phyloP scores from a whole-genome alignment of 2,329 filamentous ascomycete species.

The Exophiala bonariae region DNA sequence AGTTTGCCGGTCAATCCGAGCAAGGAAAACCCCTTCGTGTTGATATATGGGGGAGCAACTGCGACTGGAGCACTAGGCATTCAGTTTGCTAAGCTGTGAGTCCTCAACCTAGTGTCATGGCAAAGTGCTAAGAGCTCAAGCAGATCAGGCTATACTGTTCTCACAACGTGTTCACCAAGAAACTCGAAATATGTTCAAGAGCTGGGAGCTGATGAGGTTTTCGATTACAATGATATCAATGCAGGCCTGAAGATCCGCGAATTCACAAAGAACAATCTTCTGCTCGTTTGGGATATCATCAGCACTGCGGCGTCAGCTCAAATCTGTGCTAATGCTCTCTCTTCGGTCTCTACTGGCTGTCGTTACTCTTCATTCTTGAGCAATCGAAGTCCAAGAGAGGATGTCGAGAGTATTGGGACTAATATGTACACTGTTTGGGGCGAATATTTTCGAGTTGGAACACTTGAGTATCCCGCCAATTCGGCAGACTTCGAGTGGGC shows the following conservation, averaged over 20 bases:
- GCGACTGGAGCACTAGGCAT: slow-evolving; percentile 43
- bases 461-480: background rate
- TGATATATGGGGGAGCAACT: slow-evolving; percentile 46
- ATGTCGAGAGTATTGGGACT: slow-evolving; percentile 3
- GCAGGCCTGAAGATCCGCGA: background rate
- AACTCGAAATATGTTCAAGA: slow-evolving; percentile 30
- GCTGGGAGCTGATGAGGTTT: background rate
- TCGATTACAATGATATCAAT: slow-evolving; percentile 1
- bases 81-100: slow-evolving; percentile 39
- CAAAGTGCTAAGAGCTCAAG: slow-evolving; percentile 1
- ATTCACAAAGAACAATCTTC: background rate
- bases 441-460: background rate
- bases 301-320: background rate
- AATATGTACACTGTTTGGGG: slow-evolving; percentile 7
- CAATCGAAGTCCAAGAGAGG: slow-evolving; percentile 1
- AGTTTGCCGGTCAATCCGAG: slow-evolving; percentile 23
- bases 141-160: slow-evolving; percentile 41
- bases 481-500: slow-evolving; percentile 2
- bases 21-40: slow-evolving; percentile 31
- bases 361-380: background rate
- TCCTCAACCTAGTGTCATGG: slow-evolving; percentile 8
- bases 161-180: slow-evolving; percentile 66
- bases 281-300: slow-evolving; percentile 3
- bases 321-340: background rate
- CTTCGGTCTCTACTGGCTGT: slow-evolving; percentile 1